Base-by-base conservation (phyloP, 495 filamentous ascomycete genomes). In the Aspergillus haitiensis region DNA sequence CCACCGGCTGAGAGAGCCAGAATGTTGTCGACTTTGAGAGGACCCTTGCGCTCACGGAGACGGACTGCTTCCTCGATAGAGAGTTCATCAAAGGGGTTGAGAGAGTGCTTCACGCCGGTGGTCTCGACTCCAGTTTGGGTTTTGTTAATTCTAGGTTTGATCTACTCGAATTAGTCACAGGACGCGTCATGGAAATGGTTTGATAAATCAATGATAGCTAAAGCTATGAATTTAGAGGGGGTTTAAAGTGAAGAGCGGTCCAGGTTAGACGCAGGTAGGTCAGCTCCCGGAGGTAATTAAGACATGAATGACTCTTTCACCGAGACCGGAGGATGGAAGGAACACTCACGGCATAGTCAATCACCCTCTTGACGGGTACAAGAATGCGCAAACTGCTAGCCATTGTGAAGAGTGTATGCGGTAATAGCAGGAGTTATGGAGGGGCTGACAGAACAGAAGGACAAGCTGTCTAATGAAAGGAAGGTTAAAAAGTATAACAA, bases 11-110 rank as follows among this genome's bases (percentile, higher is more conserved):
- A 86, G 72, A 97, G 83, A 61, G 89, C 91, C 70, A 94, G 85
- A 72, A 98, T 98, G 75, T 96, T 92, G 44, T 87, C 82, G 64
- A 98, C 92, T 64, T 74, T 72, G 8, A 78, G 59, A 8, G 78
- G 73, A 37, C 70, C 70, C 60, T 85, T 83, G 76, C 88, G 86
- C 74, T 97, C 93, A 67, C 94, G 93, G 65, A 98, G 86, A 15
- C 90, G 91, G 58, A 97, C 87, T 63, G 92, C 90, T 78, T 97
- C 94, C 77, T 98, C 94, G 76, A 98, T 84, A 56, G 91, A 92
- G 72, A 98, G 90, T 76, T 98, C 94, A 78, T 98, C 94, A 81
- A 98, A 98, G 51, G 94, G 94, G 84, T 98, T 98, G 82, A 98
- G 91, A 74, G 85, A 89, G 83, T 97, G 94, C 77, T 98, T 98